Base-by-base conservation (phyloP, 202 grass and related monocot genomes). In the Musa balbisiana region DNA sequence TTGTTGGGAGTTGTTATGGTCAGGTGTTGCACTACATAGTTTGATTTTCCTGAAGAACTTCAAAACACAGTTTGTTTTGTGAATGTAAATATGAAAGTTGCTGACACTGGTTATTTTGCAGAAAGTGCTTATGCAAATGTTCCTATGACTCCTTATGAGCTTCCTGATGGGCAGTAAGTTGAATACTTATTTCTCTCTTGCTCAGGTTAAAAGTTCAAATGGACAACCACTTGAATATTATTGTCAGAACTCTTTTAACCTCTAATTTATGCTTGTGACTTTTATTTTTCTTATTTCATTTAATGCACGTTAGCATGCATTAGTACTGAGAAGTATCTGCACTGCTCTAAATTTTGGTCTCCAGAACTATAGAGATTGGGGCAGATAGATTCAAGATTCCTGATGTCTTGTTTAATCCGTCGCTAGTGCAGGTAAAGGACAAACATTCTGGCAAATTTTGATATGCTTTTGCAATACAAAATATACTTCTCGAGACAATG, bases 161-260 rank as follows among this genome's bases (percentile, higher is more conserved):
- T 99, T 88, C 96, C 96, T 63, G 96, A 99, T 81, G 96, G 96
- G 69, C 96, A 92, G 96, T 99, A 99, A 92, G 96, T 89, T 87
- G 8, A 62, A 29, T 29, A 53, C 8, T 62, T 72, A 23, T 50
- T 73, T 80, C 14, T 5, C 12, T 50, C 22, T 49, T 58, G 50
- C 13, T 21, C 33, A 43, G 33, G 33, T 23, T 76, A 13, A 26
- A 75, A 72, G 17, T 72, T 43, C 33, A 6, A 43, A 43, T 43
- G 33, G 33, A 43, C 33, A 43, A 43, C 8, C 71, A 53, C 54
- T 22, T 43, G 33, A 43, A 43, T 43, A 43, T 43, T 43, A 0
- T 43, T 43, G 5, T 43, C 33, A 43, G 33, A 43, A 43, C 33
- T 43, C 33, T 6, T 43, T 43, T 43, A 43, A 43, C 4, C 33